Evolutionary conservation across 768 basidiomycete genomes (phyloP), one percentile per base, ranked within the genome.

Genomic region (Dacryopinax primogenitus): DNA sequence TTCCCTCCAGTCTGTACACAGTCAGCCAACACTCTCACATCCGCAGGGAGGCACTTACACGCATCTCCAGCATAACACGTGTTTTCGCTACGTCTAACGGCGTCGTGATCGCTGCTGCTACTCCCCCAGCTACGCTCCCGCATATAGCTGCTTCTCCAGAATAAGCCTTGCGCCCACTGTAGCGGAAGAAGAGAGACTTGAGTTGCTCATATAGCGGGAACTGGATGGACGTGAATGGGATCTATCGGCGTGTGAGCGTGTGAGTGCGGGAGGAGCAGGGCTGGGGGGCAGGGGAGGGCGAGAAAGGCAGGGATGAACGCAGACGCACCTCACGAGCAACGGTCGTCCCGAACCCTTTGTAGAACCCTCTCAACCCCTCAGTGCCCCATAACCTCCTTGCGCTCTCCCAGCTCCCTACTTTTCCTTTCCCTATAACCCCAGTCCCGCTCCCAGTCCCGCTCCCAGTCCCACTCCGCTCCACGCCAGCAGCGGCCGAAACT

Each of bases 11-110:
- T 32, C 51, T 32, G 26, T 47, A 23, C 45, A 23, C 7, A 18
- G 41, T 15, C 18, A 44, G 41, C 37, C 37, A 11, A 39, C n/a
- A 30, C 15, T 58, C 26, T 11, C 26, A 26, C 13, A 47, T 47
- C 11, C 23, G 45, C 45, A 15, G 45, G 36, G 63, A 41, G 32
- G 23, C 30, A 74, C 83, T 64, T 69, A 93, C 93, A 71, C 86
- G 80, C 63, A 89, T 79, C 71, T 95, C 93, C 7, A 98, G 81
- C 96, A 99, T 99, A 45, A 96, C 88, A 18, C 96, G 83, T 0
- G 96, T 99, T 74, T 99, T 99, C 34, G 96, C 81, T 1, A 98
- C 96, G 71, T 99, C 96, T 33, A 99, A 78, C 0, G 96, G 96
- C 0, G 96, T 98, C 1, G 96, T 98, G 35, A 87, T 69, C 0